Conservation (phyloP, 2,329 filamentous ascomycete genomes). For the Fusarium denticulatum region DNA sequence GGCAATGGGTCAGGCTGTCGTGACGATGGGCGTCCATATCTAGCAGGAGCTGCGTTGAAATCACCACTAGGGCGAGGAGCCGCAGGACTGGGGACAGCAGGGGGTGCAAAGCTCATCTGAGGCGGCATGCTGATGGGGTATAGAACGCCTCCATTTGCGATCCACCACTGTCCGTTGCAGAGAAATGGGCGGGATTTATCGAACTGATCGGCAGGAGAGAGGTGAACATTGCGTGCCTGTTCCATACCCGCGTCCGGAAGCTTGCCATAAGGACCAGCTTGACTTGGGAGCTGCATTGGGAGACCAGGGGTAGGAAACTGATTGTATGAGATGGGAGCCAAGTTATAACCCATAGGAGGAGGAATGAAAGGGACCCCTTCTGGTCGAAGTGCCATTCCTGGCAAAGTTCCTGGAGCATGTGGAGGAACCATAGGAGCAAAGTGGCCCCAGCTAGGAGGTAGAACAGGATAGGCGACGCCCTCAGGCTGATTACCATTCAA, state of each 20-base stretch:
- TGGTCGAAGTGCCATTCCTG: conserved; percentile 45
- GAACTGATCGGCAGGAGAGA: conserved; percentile 57
- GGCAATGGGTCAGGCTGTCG: conserved; percentile 5
- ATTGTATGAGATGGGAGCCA: conserved; percentile 43
- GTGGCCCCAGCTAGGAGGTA: conserved; percentile 44
- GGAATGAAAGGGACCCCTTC: conserved; percentile 52
- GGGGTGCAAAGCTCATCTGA: conserved; percentile 40
- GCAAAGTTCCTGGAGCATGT: conserved; percentile 44
- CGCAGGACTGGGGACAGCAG: conserved; percentile 34
- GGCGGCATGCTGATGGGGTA: conserved; percentile 31
- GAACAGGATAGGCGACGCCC: conserved; percentile 37
- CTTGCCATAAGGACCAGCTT: conserved; percentile 38
- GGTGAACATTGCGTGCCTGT: conserved; percentile 46
- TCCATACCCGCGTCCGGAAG: conserved; percentile 47
- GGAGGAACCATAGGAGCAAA: conserved; percentile 48
- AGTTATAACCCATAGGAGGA: conserved; percentile 52
- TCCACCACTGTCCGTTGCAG: conserved; percentile 57
- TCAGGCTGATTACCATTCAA: conserved; percentile 38
- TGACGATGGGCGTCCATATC: background rate
- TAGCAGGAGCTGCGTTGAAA: background rate
- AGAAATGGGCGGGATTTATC: conserved; percentile 58
- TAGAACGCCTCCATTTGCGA: conserved; percentile 45
- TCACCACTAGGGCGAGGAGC: conserved; percentile 12
- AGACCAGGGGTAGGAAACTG: conserved; percentile 31
- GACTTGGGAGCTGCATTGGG: conserved; percentile 30